Evolutionary conservation across 129 eudicot species (phyloP), one percentile per base, ranked within the genome.

Genomic region (Chrysanthemum makinoi): DNA sequence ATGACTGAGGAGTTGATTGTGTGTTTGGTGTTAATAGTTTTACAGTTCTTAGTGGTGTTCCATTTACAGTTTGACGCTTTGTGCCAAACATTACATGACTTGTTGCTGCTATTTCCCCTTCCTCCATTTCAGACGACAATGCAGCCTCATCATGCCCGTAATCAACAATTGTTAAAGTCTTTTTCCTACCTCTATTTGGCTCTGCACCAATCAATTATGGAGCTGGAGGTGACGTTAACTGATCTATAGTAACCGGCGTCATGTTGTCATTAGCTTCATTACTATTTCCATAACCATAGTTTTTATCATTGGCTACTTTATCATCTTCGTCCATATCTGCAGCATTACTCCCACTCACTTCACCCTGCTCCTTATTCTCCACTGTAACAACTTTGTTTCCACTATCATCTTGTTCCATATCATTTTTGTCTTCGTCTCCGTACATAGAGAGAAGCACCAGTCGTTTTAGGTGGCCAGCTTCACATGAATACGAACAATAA

Each of bases 51-150:
- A 80, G 72, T 9, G 93, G 83, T 62, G 77, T 81, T 70, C 84
- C 93, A 84, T 81, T 20, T 20, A 50, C 65, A 24, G 60, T 71
- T 54, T 80, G 83, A 80, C 87, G 91, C 69, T 85, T 80, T 17
- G 82, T 20, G 20, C 20, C 83, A 72, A 82, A 79, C 77, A 56
- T 92, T 47, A 89, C 89, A 11, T 81, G 78, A 43, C 89, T 91
- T 73, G 76, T 70, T 20, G 69, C 95, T 70, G 46, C 17, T 50
- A 89, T 82, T 78, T 93, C 96, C 60, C 98, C 96, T 24, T 93
- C 96, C 96, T 92, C 98, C 3, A 87, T 79, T 66, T 89, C 96
- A 33, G 98, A 96, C 5, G 96, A 92, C 82, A 86, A 50, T 2
- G 89, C 88, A 15, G 81, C 84, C 72, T 89, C 98, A 81, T 92